Evolutionary conservation across 495 filamentous ascomycete species (phyloP).

Genomic region (Aspergillus egyptiacus): DNA sequence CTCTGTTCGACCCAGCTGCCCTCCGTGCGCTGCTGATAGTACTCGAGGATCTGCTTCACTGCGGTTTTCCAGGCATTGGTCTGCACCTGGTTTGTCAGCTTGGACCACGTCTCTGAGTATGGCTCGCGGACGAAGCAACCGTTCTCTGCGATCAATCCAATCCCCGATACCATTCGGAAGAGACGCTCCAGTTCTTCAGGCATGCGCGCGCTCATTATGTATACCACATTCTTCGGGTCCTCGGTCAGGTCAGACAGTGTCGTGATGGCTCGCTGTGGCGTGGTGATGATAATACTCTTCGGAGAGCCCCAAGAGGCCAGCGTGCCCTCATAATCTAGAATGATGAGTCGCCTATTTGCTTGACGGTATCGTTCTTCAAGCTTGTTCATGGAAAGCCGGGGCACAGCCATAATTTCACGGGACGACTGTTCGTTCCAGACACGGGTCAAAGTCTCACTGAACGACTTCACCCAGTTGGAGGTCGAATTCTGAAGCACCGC

Average conservation of each 20-base stretch:
- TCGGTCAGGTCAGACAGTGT: slow-evolving; percentile 70
- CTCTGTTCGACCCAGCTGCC: slow-evolving; percentile 81
- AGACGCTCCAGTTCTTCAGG: slow-evolving; percentile 82
- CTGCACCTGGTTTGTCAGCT: slow-evolving; percentile 61
- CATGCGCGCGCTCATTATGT: slow-evolving; percentile 82
- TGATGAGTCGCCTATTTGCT: slow-evolving; percentile 65
- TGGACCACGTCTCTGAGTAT: slow-evolving; percentile 61
- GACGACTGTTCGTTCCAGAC: slow-evolving; percentile 77
- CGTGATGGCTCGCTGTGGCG: slow-evolving; percentile 74
- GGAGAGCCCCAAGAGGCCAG: slow-evolving; percentile 78
- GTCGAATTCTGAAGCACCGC: slow-evolving; percentile 77
- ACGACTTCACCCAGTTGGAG: slow-evolving; percentile 70
- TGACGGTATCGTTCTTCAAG: slow-evolving; percentile 59
- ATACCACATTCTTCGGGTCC: slow-evolving; percentile 77
- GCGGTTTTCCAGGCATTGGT: slow-evolving; percentile 70
- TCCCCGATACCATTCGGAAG: slow-evolving; percentile 68
- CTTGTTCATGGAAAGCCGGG: slow-evolving; percentile 62
- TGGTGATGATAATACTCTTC: slow-evolving; percentile 72
- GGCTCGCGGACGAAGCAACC: slow-evolving; percentile 79
- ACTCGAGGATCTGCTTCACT: slow-evolving; percentile 69
- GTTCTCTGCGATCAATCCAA: slow-evolving; percentile 88
- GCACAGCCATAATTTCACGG: slow-evolving; percentile 77
- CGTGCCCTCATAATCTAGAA: slow-evolving; percentile 90
- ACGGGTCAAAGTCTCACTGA: slow-evolving; percentile 59
- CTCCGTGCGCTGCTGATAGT: slow-evolving; percentile 82